Conservation (phyloP, 2,329 filamentous ascomycete species). For the Leptodontidium sp. region DNA sequence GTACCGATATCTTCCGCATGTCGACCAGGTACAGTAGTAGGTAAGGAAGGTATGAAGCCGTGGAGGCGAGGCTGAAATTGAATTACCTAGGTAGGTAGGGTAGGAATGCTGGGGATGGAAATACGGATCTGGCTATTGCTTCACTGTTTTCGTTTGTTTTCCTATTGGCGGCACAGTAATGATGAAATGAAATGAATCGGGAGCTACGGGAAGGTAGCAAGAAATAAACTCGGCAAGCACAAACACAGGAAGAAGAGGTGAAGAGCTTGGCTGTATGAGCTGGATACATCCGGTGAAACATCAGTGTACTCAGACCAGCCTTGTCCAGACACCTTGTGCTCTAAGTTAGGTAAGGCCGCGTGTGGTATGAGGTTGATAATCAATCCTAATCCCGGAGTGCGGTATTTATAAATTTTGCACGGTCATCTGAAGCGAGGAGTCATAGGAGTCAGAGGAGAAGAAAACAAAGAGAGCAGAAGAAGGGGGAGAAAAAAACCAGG, state of each 20-base stretch:
- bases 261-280: slow-evolving; percentile 10
- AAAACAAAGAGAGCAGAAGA: background rate
- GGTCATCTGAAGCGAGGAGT: slow-evolving; percentile 34
- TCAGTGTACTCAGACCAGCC: background rate
- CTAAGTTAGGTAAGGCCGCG: too few relatives aligned
- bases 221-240: background rate
- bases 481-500: slow-evolving; percentile 9
- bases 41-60: background rate
- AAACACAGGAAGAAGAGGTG: background rate
- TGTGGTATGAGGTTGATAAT: slow-evolving; percentile 8
- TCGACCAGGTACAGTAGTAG: background rate
- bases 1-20: slow-evolving; percentile 12
- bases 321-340: slow-evolving; percentile 20
- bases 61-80: background rate
- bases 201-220: background rate
- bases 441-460: background rate
- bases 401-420: slow-evolving; percentile 27
- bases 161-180: background rate
- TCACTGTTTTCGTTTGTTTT: background rate
- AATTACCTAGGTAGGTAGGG: background rate
- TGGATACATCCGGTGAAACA: background rate
- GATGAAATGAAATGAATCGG: background rate
- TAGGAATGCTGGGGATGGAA: background rate
- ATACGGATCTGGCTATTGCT: background rate
- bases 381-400: slow-evolving; percentile 8